Evolutionary conservation across 768 basidiomycete species (phyloP), one percentile per base, ranked within the genome.

Genomic region (Naematelia encephala): DNA sequence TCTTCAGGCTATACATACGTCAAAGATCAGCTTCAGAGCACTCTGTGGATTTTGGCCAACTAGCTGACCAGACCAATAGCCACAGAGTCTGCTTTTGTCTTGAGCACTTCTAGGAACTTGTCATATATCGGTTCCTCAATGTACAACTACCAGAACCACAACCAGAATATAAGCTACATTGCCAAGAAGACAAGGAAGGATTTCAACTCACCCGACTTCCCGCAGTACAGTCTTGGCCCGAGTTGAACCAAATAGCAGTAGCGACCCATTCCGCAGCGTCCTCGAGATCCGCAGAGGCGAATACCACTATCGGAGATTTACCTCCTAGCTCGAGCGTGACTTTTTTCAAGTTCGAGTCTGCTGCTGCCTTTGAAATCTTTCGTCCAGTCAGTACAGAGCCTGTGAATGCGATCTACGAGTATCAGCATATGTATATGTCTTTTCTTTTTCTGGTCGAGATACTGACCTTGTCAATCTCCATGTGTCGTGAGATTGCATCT

Each of bases 281-380:
- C 57, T 94, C 89, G 59, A 96, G 78, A 76, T 97, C 87, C 39
- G 93, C 91, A 34, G 87, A 87, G 68, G 90, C 87, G 68, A 87
- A 88, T 63, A 90, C 81, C 67, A 90, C 81, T 43, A 69, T 62
- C 44, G 76, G 69, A 5, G 59, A 84, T 79, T 97, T 94, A 45
- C 92, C 92, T 30, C 92, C 92, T 23, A 97, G 84, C 76, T 97
- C 93, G 51, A 97, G 82, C 25, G 91, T 91, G 51, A 89, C 85
- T 57, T 83, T 83, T 80, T 93, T 94, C 68, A 94, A 73, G 72
- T 93, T 94, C 27, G 83, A 84, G 73, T 85, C 84, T 0, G 88
- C 83, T 2, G 90, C 83, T 3, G 88, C 86, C 66, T 88, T 84
- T 81, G 90, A 80, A 70, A 93, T 81, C 67, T 85, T 86, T 11